phyloP scores from a whole-genome alignment of 352 stramenopile genomes.

The Phytopythium ostracodes region DNA sequence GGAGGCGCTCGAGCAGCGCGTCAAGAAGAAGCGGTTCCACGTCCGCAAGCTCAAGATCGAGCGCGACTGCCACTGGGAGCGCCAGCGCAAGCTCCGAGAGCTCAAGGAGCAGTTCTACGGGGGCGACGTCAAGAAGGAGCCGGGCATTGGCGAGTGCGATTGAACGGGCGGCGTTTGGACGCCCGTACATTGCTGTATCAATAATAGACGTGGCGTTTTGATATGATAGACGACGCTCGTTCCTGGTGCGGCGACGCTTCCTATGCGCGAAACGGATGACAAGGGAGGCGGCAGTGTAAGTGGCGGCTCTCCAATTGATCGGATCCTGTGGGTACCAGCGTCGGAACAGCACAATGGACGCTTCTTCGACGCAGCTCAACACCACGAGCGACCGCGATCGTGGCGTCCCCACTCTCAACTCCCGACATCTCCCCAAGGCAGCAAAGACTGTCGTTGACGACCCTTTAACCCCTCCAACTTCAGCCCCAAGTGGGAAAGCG shows the following conservation, averaged over 20 bases:
- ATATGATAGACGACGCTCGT: neutral
- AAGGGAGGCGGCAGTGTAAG: neutral
- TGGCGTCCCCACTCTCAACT: neutral
- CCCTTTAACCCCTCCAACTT: neutral
- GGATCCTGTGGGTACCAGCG: neutral
- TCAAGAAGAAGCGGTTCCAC: conserved; percentile 6
- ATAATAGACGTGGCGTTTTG: conserved; percentile 2
- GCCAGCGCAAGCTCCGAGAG: conserved; percentile 3
- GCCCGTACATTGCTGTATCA: neutral
- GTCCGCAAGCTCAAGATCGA: conserved; percentile 6
- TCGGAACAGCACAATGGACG: neutral
- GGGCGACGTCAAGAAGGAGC: conserved; percentile 8
- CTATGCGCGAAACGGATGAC: neutral
- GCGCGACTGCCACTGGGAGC: conserved; percentile 7
- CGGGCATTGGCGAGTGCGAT: neutral
- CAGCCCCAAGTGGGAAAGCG: neutral
- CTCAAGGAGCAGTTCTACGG: conserved; percentile 25
- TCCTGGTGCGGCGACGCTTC: neutral
- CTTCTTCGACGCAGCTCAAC: neutral
- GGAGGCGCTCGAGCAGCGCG: conserved; percentile 3
- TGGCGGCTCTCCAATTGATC: neutral
- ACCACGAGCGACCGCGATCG: neutral
- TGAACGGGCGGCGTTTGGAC: neutral
- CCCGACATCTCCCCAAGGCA: neutral
- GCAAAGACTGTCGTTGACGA: too few species aligned